Base-by-base conservation (phyloP, 768 basidiomycete species). In the Suillus weaverae region DNA sequence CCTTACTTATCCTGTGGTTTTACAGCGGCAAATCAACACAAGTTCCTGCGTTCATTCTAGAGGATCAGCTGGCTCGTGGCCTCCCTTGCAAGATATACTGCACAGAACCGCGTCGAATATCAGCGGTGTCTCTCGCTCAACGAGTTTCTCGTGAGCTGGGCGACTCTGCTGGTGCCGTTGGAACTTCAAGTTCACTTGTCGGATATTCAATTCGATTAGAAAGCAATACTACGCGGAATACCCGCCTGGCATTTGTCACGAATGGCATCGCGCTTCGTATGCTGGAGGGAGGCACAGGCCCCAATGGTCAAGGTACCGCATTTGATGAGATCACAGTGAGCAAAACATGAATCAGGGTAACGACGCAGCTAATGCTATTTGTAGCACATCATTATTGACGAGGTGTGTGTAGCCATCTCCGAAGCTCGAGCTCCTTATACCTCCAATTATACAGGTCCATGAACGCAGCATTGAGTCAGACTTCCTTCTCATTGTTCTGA, bases 391-490 rank as follows among this genome's bases (percentile, higher is more conserved):
- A 90, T 99, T 65, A 90, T 99, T 50, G 97, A 99, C 69, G 97
- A 99, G 80, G 93, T 92, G 62, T 41, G 75, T 70, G 44, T 38
- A 62, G 39, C 61, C 22, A 67, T 56, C 16, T 33, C 46, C 46
- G 39, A 11, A 20, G 36, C 44, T 46, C 18, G 30, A 33, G n/a
- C 48, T 38, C 36, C 13, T 62, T 53, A 39, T 56, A 61, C 22
- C 16, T 35, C 7, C 35, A 33, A 53, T 43, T 35, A 26, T 51
- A 14, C 67, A 91, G 89, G 94, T 97, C 55, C 97, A 99, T 71
- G 97, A 99, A 79, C 89, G 97, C 26, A 94, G 90, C 8, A 97
- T 99, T 69, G 97, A 99, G 73, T 96, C 94, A 0, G 97, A 99
- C 76, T 99, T 99, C 79, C 84, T 99, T 38, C 81, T 99, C 38